These are phyloP conservation scores for Funneliformis geosporum DNA, from an alignment of 192 early-diverging fungal species.

Conservation along the genomic window DNA sequence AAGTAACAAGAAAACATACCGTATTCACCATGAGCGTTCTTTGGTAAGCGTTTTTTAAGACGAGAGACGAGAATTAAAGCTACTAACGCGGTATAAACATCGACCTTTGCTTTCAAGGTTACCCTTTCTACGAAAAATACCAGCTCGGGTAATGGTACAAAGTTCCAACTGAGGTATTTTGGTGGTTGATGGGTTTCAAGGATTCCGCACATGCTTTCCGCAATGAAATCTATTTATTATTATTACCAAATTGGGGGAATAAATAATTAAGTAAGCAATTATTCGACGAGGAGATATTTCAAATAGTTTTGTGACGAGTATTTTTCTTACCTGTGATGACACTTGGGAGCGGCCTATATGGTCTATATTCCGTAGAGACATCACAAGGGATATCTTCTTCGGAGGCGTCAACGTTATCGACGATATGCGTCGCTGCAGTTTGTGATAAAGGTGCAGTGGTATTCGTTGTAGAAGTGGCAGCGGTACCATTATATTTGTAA, in stretches of 20 bases:
- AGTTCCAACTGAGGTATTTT: background rate
- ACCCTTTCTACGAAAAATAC: constrained; percentile 43
- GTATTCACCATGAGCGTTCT: constrained; percentile 39
- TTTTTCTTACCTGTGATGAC: background rate
- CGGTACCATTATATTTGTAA: background rate
- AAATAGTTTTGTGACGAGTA: background rate
- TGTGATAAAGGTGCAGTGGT: too few relatives aligned
- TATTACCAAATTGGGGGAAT: background rate
- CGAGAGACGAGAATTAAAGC: constrained; percentile 41
- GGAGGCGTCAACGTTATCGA: background rate
- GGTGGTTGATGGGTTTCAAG: background rate
- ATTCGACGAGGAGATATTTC: background rate
- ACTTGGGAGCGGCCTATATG: background rate
- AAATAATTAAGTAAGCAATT: background rate
- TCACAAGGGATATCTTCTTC: background rate
- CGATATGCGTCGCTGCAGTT: too few relatives aligned
- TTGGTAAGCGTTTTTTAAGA: constrained; percentile 39
- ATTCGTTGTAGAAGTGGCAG: too few relatives aligned
- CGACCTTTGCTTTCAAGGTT: constrained; percentile 35
- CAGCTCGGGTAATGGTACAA: constrained; percentile 40
- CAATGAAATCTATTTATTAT: background rate
- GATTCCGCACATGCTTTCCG: constrained; percentile 12
- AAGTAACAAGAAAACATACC: constrained; percentile 25
- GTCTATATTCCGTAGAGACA: background rate
- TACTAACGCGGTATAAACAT: constrained; percentile 38